Base-by-base conservation (phyloP, 108 stramenopile genomes). In the Cyclotella sp. region DNA sequence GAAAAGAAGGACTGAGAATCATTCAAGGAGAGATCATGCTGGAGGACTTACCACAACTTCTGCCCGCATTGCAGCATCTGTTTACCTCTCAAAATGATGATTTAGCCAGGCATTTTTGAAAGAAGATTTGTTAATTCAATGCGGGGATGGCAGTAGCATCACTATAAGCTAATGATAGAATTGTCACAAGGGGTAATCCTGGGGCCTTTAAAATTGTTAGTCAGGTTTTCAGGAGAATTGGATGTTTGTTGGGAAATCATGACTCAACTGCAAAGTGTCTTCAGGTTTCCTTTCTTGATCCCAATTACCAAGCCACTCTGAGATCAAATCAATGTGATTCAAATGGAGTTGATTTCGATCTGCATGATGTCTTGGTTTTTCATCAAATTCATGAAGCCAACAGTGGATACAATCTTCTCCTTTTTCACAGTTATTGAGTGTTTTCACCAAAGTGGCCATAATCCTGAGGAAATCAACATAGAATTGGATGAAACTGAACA, bases 191-290 rank as follows among this genome's bases (percentile, higher is more conserved):
- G 7, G 53, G 28, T 29, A 26, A 44, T 12, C 66, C 49, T 12
- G 66, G 21, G 8, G 46, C 47, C 15, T 68, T 68, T 12, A 68
- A 68, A 24, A 42, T 68, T 30, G 42, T 26, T 9, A 61, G 72
- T 12, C 72, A 73, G 34, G 4, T 66, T 28, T 41, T 43, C 27
- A 41, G 74, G n/a, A 40, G 63, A 43, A 63, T 65, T 30, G 74
- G 74, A 28, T 28, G 49, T n/a, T n/a, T 62, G n/a, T 22, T 54
- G 21, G 21, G 15, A 42, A 39, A 30, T 14, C 16, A 57, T n/a
- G 62, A 57, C 28, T 19, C 66, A 26, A 42, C 4, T 27, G 63
- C 74, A 6, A 54, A 49, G 13, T 53, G 64, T 54, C 29, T 65
- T 4, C 74, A 75, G 27, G 28, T 34, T 12, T 65, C 53, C 29